Conservation (phyloP, 2,329 filamentous ascomycete genomes). For the Verruconis gallopava region DNA sequence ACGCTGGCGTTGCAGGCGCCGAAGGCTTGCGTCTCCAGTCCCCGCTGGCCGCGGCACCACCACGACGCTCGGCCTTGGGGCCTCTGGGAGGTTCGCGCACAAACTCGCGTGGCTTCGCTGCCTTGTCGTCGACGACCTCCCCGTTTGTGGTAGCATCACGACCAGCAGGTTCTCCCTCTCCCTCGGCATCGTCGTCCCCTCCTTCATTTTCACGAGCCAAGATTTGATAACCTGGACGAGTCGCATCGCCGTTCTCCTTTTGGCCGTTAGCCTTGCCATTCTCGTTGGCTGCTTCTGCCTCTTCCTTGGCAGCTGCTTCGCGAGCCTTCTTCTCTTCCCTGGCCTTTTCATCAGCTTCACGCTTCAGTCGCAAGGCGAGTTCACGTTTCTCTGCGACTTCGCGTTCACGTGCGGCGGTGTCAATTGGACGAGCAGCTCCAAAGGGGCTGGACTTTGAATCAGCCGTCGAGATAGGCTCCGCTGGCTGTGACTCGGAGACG, state of each 20-base stretch:
- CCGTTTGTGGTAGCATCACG: slow-evolving; percentile 31
- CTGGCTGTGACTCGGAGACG: slow-evolving; percentile 57
- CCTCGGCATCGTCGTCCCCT: slow-evolving; percentile 20
- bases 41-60: not conserved
- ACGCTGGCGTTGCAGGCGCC: slow-evolving; percentile 19
- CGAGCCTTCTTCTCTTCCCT: slow-evolving; percentile 53
- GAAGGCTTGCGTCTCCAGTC: slow-evolving; percentile 22
- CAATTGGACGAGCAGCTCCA: slow-evolving; percentile 83
- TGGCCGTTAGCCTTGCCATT: slow-evolving; percentile 18
- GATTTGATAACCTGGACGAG: slow-evolving; percentile 36
- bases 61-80: slow-evolving; percentile 13
- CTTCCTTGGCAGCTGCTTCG: slow-evolving; percentile 47
- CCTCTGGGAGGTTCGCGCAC: slow-evolving; percentile 26
- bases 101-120: slow-evolving; percentile 43
- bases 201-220: slow-evolving; percentile 32
- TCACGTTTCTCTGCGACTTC: slow-evolving; percentile 82
- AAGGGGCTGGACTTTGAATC: slow-evolving; percentile 87
- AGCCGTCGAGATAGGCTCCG: slow-evolving; percentile 28
- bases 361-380: slow-evolving; percentile 64
- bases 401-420: slow-evolving; percentile 78
- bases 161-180: slow-evolving; percentile 22
- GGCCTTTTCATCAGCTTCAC: slow-evolving; percentile 73
- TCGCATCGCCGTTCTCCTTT: slow-evolving; percentile 17
- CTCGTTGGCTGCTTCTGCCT: slow-evolving; percentile 43
- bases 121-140: slow-evolving; percentile 29